Percentiles rank a stretch among this genome's conserved stretches.
Conservation (phyloP, 495 filamentous ascomycete species). For the Bryoglossum gracile region DNA sequence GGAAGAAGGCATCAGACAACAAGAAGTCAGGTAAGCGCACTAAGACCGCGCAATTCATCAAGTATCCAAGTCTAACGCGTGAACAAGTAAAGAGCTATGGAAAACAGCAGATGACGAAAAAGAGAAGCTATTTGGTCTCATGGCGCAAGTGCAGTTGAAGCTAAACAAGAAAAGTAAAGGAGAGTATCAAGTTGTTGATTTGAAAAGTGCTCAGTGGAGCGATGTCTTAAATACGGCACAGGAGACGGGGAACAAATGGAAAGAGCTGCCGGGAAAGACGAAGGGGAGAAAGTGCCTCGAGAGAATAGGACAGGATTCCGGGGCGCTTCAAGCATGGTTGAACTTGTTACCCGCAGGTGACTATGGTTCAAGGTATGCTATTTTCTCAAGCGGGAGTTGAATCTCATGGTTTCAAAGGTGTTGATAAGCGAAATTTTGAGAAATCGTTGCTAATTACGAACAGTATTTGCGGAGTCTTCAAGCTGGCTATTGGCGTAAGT, state of each 20-base stretch:
- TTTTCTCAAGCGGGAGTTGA: too few species aligned
- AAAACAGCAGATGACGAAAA: background rate
- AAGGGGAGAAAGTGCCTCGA: background rate
- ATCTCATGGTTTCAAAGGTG: too few species aligned
- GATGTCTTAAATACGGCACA: background rate
- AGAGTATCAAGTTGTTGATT: background rate
- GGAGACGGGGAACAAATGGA: background rate
- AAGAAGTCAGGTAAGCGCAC: too few species aligned
- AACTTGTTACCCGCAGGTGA: background rate
- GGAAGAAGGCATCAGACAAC: too few species aligned
- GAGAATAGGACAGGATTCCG: background rate
- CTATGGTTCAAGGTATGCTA: conserved; percentile 1
- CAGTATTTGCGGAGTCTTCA: conserved; percentile 5
- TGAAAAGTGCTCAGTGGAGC: background rate
- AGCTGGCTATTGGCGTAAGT: conserved; percentile 2
- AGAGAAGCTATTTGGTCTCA: background rate
- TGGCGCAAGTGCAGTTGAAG: background rate
- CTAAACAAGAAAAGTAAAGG: background rate
- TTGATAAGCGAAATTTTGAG: background rate
- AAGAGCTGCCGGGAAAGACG: background rate
- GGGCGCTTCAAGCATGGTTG: background rate
- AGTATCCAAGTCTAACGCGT: too few species aligned
- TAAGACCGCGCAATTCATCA: too few species aligned
- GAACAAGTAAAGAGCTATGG: conserved; percentile 1
- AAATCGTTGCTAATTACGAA: background rate